Conservation (phyloP, 2,329 filamentous ascomycete species). For the Pseudogymnoascus sp. region DNA sequence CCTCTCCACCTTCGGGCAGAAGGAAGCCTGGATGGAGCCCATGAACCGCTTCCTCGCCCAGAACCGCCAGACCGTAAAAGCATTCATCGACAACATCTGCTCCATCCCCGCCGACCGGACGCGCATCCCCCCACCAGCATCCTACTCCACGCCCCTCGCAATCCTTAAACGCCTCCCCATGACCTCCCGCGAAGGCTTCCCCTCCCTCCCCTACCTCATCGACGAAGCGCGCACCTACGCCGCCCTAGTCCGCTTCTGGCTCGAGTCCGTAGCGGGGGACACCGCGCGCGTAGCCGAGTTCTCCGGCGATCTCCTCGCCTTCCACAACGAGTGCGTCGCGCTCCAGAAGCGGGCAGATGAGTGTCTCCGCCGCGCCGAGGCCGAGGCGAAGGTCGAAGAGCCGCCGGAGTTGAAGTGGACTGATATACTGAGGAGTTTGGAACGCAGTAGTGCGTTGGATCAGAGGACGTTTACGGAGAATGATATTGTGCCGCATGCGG, state of each 20-base stretch:
- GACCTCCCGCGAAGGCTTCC: constrained; percentile 83
- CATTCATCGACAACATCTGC: constrained; percentile 82
- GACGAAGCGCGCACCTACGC: constrained; percentile 84
- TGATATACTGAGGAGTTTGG: constrained; percentile 26
- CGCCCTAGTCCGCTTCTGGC: constrained; percentile 74
- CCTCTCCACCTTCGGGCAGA: constrained; percentile 83
- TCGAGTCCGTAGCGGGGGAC: constrained; percentile 42
- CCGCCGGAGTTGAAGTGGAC: constrained; percentile 24
- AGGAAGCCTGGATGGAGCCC: constrained; percentile 98
- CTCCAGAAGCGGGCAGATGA: constrained; percentile 30
- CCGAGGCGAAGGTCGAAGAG: constrained; percentile 19
- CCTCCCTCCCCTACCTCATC: constrained; percentile 85
- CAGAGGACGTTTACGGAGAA: constrained; percentile 4
- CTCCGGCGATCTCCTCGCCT: constrained; percentile 29
- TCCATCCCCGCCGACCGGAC: constrained; percentile 67
- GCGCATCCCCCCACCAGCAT: constrained; percentile 63
- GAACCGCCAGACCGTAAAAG: constrained; percentile 74
- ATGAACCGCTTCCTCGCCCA: constrained; percentile 84
- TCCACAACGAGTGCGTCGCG: constrained; percentile 28
- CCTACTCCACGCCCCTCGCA: constrained; percentile 86
- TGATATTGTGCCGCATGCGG: neutral
- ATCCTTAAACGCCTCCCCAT: constrained; percentile 78
- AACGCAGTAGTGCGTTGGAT: constrained; percentile 13
- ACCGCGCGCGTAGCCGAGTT: constrained; percentile 11
- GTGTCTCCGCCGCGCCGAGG: constrained; percentile 28